A percentile compares a stretch with the other conserved stretches of the same genome.
These are phyloP conservation scores for Cynanchum wilfordii DNA, from an alignment of 257 asterid species.

Conservation along the genomic window DNA sequence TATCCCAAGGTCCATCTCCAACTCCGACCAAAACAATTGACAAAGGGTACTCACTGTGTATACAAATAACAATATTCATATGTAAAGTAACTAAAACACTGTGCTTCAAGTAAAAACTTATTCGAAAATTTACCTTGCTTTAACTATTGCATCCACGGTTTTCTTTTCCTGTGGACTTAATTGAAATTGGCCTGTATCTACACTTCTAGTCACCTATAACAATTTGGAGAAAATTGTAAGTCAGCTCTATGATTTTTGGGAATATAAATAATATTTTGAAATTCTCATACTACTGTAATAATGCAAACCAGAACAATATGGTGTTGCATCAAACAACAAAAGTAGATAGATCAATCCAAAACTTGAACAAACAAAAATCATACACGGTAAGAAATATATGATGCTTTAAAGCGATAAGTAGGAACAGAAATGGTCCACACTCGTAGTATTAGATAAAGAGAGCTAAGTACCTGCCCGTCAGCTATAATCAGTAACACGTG, in stretches of 20 bases:
- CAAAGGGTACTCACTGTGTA: conserved; percentile 68
- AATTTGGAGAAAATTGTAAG: neutral
- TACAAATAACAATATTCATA: conserved; percentile 6
- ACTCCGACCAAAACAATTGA: conserved; percentile 87
- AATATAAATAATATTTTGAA: neutral
- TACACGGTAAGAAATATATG: neutral
- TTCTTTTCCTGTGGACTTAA: conserved; percentile 85
- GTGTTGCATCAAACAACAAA: neutral
- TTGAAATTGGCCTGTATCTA: conserved; percentile 69
- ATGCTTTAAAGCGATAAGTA: neutral
- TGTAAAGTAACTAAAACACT: neutral
- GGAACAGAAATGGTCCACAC: neutral
- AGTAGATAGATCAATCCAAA: neutral
- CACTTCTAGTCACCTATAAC: conserved; percentile 82
- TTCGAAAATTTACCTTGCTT: conserved; percentile 63
- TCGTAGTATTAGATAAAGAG: neutral
- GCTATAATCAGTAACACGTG: conserved; percentile 84
- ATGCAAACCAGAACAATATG: neutral
- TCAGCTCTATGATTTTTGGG: neutral
- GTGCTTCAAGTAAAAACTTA: neutral
- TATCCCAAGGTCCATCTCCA: conserved; percentile 98
- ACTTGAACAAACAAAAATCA: neutral
- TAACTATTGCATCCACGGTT: conserved; percentile 92
- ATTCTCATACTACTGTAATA: neutral
- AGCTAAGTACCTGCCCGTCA: conserved; percentile 69